Evolutionary conservation across 2,329 filamentous ascomycete genomes (phyloP).

Genomic region (Periconia sp.): DNA sequence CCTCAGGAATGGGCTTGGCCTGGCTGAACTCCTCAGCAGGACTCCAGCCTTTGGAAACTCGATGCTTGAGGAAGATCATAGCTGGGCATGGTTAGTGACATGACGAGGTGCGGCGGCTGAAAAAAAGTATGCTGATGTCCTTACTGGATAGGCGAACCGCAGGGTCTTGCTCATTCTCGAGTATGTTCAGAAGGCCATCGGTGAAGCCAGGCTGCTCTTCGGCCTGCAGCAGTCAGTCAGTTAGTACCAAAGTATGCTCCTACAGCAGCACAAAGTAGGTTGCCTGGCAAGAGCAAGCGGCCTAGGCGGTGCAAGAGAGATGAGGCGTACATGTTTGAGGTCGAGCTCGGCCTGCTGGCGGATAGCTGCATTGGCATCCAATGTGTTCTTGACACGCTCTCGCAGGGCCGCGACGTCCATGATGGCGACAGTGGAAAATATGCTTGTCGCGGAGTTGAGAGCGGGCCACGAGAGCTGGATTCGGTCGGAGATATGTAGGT

Average conservation of each 20-base stretch:
- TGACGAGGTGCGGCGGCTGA: background rate
- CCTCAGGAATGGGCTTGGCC: constrained; percentile 77
- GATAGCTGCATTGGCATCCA: constrained; percentile 73
- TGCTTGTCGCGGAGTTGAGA: constrained; percentile 4
- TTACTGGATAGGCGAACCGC: constrained; percentile 86
- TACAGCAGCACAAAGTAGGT: too few relatives aligned
- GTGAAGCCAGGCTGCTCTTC: constrained; percentile 89
- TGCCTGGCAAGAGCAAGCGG: background rate
- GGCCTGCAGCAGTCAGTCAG: constrained; percentile 60
- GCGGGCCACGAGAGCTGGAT: constrained; percentile 8
- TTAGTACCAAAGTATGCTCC: too few relatives aligned
- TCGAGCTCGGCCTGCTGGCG: constrained; percentile 77
- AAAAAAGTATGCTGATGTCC: constrained; percentile 3
- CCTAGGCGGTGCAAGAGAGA: constrained; percentile 9
- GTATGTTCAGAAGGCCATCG: constrained; percentile 85
- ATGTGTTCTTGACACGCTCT: constrained; percentile 74
- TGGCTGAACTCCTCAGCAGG: constrained; percentile 72
- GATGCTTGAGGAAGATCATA: constrained; percentile 97
- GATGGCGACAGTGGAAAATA: constrained; percentile 26
- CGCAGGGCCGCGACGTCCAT: constrained; percentile 78
- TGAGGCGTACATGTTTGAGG: constrained; percentile 79
- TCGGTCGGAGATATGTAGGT: constrained; percentile 3
- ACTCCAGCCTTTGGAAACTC: constrained; percentile 89
- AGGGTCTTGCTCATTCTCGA: constrained; percentile 83
- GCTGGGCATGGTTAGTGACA: constrained; percentile 57